Evolutionary conservation across 148 eudicot species (phyloP), one percentile per base, ranked within the genome.

Genomic region (Vaccinium myrtillus): DNA sequence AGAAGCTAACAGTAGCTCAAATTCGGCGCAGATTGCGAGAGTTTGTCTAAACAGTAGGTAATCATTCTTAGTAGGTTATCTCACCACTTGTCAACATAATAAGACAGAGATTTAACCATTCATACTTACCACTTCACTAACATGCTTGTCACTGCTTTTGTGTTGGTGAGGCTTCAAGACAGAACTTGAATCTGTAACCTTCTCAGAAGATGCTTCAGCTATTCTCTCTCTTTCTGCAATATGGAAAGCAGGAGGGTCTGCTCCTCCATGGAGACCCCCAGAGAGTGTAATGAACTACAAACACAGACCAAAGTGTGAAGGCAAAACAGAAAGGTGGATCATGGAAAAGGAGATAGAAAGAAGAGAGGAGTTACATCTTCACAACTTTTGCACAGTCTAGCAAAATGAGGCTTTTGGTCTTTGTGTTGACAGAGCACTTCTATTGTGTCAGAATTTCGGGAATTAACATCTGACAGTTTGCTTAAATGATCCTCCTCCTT

Each of bases 231-330:
- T 88, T 86, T 91, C 93, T 74, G 93, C 93, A 86, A 87, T 92
- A 87, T 91, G 93, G 87, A 91, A 91, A 86, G 93, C 93, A 46
- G 93, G 93, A 77, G 93, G 93, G 79, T 91, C 93, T 79, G 90
- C 82, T 54, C 30, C 30, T 27, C 91, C 92, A 80, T 87, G 86
- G 55, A 91, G 89, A 80, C 93, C 93, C 49, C 93, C 93, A 55
- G 91, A 88, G 69, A 91, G 82, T 84, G 49, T 75, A 36, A 88
- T 12, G 77, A 91, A 91, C 93, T 91, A 88, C 85, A 86, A 49
- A 77, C 59, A 76, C 74, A 70, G 85, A 56, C 18, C 80, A 56
- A 78, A 61, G 30, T 53, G 90, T 74, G 79, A 81, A 55, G 59
- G 39, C 16, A 23, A 36, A 12, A 30, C 27, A 5, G 27, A 39